Evolutionary conservation across 208 protist genomes (phyloP).

Genomic region (Leptomonas seymouri): DNA sequence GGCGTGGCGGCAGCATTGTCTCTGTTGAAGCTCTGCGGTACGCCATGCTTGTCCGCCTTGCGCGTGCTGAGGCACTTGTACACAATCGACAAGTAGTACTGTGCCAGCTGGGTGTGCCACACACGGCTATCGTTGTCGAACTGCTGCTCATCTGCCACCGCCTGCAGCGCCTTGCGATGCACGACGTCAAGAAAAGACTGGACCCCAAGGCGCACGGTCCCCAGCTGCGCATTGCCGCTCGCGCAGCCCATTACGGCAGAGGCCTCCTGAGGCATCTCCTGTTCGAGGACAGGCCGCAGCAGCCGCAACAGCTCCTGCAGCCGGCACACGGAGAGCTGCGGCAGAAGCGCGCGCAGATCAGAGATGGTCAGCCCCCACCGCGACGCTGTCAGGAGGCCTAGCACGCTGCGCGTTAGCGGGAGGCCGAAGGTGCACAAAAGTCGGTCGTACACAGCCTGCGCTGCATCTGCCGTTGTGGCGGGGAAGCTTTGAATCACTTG

Average conservation of each 20-base stretch:
- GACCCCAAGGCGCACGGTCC: conserved; percentile 45
- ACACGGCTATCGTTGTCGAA: conserved; percentile 45
- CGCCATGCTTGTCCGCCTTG: neutral
- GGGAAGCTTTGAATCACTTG: conserved; percentile 57
- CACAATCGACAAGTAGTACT: conserved; percentile 55
- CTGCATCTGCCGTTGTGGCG: conserved; percentile 52
- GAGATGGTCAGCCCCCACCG: conserved; percentile 71
- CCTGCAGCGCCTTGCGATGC: conserved; percentile 20
- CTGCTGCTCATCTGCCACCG: conserved; percentile 27
- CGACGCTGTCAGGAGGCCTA: conserved; percentile 57
- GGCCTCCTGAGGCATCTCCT: conserved; percentile 8
- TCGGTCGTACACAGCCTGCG: conserved; percentile 47
- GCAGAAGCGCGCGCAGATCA: conserved; percentile 63
- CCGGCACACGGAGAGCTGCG: conserved; percentile 36
- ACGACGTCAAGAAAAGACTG: conserved; percentile 47
- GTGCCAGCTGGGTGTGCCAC: conserved; percentile 61
- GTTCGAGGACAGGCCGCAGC: conserved; percentile 61
- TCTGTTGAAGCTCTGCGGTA: neutral
- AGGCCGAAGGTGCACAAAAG: conserved; percentile 48
- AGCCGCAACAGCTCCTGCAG: conserved; percentile 78
- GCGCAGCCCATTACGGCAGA: conserved; percentile 24
- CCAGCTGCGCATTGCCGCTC: conserved; percentile 45
- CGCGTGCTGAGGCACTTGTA: conserved; percentile 24
- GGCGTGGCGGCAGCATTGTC: neutral
- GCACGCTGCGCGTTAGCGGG: conserved; percentile 41